Percentiles rank a stretch among this genome's conserved stretches.
Conservation (phyloP, 768 basidiomycete species). For the Termitomyces sp. region DNA sequence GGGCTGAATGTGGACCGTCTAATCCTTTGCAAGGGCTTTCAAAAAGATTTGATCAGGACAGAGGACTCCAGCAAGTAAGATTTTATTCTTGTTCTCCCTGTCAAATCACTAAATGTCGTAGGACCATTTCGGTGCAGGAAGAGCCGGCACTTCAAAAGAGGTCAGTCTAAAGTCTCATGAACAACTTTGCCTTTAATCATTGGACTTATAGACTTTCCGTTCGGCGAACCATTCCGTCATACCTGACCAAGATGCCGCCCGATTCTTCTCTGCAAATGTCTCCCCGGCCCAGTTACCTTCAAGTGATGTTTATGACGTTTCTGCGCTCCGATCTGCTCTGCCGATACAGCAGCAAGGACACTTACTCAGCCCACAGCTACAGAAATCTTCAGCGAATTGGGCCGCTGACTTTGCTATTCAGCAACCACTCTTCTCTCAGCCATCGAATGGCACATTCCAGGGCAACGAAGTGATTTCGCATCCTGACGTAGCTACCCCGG, state of each 20-base stretch:
- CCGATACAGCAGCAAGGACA: slow-evolving; percentile 23
- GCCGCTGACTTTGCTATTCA: slow-evolving; percentile 54
- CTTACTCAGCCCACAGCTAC: slow-evolving; percentile 18
- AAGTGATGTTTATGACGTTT: slow-evolving; percentile 50
- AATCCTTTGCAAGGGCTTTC: slow-evolving; percentile 78
- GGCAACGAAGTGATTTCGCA: neutral
- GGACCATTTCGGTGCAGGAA: slow-evolving; percentile 66
- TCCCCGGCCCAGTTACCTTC: slow-evolving; percentile 27
- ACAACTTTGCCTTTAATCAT: neutral
- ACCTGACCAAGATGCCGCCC: slow-evolving; percentile 60
- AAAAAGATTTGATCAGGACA: slow-evolving; percentile 74
- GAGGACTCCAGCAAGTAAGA: slow-evolving; percentile 70
- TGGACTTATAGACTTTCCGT: slow-evolving; percentile 49
- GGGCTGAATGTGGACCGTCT: slow-evolving; percentile 79
- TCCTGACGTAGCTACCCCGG: neutral
- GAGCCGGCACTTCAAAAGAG: slow-evolving; percentile 58
- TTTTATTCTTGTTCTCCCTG: slow-evolving; percentile 5
- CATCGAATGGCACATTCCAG: neutral
- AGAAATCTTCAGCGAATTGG: slow-evolving; percentile 40
- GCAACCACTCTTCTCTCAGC: slow-evolving; percentile 16
- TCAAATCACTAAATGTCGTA: slow-evolving; percentile 19
- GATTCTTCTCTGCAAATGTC: slow-evolving; percentile 52
- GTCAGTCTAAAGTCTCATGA: slow-evolving; percentile 26
- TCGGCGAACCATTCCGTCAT: slow-evolving; percentile 37
- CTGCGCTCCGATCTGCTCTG: slow-evolving; percentile 44